A percentile compares a stretch with the other conserved stretches of the same genome.
phyloP scores from a whole-genome alignment of 768 basidiomycete species.

The Austroboletus festivus region DNA sequence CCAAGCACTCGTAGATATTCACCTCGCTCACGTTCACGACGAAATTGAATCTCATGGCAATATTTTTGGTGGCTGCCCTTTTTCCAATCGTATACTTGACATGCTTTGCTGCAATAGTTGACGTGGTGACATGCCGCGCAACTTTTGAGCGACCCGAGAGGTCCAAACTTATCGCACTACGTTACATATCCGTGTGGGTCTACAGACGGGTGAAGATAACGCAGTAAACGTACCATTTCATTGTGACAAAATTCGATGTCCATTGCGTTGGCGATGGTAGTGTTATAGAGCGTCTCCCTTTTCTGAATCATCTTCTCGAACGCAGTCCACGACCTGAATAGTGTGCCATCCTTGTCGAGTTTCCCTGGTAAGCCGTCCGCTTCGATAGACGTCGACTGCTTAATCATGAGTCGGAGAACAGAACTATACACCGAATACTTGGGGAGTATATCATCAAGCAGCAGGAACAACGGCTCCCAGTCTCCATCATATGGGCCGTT shows the following conservation, averaged over 20 bases:
- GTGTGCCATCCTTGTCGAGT: conserved; percentile 12
- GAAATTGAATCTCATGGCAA: conserved; percentile 26
- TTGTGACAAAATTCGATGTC: conserved; percentile 27
- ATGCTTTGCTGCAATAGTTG: conserved; percentile 30
- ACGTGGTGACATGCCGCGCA: conserved; percentile 30
- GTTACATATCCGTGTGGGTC: neutral
- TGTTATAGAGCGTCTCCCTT: conserved; percentile 14
- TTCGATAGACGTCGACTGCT: conserved; percentile 14
- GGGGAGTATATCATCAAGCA: conserved; percentile 25
- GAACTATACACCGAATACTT: conserved; percentile 26
- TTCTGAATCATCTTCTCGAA: conserved; percentile 20
- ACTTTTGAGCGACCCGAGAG: conserved; percentile 24
- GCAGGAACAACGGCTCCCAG: conserved; percentile 28
- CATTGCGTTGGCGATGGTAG: conserved; percentile 4
- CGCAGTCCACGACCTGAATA: conserved; percentile 19
- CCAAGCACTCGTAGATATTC: neutral
- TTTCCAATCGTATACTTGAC: conserved; percentile 30
- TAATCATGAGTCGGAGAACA: conserved; percentile 16
- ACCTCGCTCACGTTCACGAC: conserved; percentile 20
- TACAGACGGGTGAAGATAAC: neutral
- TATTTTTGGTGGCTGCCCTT: conserved; percentile 25
- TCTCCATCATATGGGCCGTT: conserved; percentile 19
- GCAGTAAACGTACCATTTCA: conserved; percentile 13
- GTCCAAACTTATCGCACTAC: conserved; percentile 28
- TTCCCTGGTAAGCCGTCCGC: conserved; percentile 9